These are phyloP conservation scores for Tolypocladium paradoxum DNA, from an alignment of 2,329 filamentous ascomycete genomes.

Conservation along the genomic window DNA sequence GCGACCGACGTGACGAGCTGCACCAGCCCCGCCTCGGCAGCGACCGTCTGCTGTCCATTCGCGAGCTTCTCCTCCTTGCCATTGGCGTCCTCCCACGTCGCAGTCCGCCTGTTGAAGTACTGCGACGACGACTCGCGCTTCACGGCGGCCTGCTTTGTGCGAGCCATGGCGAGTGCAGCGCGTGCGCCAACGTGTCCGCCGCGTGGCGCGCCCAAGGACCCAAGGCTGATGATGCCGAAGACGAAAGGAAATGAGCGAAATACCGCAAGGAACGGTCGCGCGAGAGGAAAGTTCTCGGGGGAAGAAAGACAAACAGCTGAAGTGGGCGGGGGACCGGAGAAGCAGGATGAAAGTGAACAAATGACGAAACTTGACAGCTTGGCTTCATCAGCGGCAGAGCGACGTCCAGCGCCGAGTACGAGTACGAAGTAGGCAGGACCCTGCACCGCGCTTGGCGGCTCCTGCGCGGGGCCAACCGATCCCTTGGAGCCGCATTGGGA, in stretches of 20 bases:
- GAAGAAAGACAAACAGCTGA: neutral
- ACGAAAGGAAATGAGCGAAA: neutral
- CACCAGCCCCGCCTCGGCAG: constrained; percentile 46
- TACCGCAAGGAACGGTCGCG: neutral
- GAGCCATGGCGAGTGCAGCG: constrained; percentile 44
- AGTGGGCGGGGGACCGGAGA: neutral
- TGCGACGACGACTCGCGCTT: constrained; percentile 58
- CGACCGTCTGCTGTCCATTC: constrained; percentile 6
- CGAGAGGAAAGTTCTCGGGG: neutral
- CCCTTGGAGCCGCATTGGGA: neutral
- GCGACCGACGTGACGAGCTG: constrained; percentile 81
- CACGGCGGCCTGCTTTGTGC: constrained; percentile 58
- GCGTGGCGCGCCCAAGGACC: neutral
- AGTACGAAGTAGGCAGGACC: constrained; percentile 1
- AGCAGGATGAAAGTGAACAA: neutral
- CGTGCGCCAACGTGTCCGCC: neutral
- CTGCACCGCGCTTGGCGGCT: neutral
- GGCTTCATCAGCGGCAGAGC: neutral
- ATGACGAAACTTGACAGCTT: constrained; percentile 1
- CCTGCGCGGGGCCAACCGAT: neutral
- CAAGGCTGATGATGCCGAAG: neutral
- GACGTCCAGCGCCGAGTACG: neutral
- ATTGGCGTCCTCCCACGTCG: constrained; percentile 22
- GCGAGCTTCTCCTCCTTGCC: constrained; percentile 13
- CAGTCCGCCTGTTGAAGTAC: constrained; percentile 41